phyloP scores from a whole-genome alignment of 768 basidiomycete genomes.

The Boletus fagicola region DNA sequence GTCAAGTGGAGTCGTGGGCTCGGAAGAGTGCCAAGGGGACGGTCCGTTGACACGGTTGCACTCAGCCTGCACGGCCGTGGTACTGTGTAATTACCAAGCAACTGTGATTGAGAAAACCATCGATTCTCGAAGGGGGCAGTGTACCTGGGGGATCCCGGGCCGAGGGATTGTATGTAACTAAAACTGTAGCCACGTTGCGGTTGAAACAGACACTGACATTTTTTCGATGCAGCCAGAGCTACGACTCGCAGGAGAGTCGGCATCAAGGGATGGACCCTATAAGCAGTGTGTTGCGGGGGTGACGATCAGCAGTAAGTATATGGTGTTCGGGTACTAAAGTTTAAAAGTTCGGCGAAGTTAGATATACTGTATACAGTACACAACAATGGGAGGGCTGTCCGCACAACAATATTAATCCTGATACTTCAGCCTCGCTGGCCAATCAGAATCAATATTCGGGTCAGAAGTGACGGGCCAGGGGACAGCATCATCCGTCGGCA shows the following conservation, averaged over 20 bases:
- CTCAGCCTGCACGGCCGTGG: neutral
- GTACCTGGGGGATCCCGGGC: neutral
- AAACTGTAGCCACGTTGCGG: neutral
- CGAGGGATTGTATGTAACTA: neutral
- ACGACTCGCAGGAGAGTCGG: neutral
- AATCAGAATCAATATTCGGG: neutral
- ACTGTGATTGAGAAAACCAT: neutral
- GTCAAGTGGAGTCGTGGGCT: neutral
- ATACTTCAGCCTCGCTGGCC: neutral
- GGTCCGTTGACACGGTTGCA: neutral
- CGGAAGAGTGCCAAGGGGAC: neutral
- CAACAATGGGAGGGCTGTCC: neutral
- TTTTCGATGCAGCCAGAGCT: neutral
- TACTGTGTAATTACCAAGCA: neutral
- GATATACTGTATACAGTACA: neutral
- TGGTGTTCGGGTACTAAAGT: neutral
- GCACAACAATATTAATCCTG: neutral
- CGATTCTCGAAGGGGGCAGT: no score
- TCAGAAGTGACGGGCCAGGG: neutral
- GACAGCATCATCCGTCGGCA: neutral
- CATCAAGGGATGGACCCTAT: neutral
- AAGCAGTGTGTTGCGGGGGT: conserved; percentile 1
- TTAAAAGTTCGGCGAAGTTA: neutral
- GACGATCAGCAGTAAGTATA: neutral
- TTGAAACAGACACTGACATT: neutral